A percentile compares a stretch with the other conserved stretches of the same genome.
phyloP scores from a whole-genome alignment of 1,139 yeast species.

The Hyphopichia khmerensis region DNA sequence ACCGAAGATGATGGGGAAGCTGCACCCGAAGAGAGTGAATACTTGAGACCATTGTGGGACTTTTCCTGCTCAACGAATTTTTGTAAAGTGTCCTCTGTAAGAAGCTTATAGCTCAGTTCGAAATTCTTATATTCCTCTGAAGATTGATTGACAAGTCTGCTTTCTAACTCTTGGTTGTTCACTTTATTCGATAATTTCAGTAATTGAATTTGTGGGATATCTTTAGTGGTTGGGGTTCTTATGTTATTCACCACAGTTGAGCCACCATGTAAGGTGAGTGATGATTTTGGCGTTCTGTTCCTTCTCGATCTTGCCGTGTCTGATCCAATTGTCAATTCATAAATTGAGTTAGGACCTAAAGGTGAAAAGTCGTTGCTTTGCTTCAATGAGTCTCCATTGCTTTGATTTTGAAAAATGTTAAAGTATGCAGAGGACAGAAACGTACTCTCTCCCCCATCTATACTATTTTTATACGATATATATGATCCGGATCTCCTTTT shows the following conservation, averaged over 20 bases:
- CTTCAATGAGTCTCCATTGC: conserved; percentile 6
- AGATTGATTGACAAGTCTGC: conserved; percentile 43
- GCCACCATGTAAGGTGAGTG: conserved; percentile 45
- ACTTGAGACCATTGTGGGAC: background rate
- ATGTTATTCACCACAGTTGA: conserved; percentile 42
- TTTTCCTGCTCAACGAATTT: conserved; percentile 33
- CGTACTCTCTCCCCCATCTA: conserved; percentile 37
- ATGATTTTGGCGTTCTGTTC: conserved; percentile 29
- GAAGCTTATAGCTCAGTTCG: conserved; percentile 46
- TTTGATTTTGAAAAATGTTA: conserved; percentile 21
- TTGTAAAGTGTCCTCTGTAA: conserved; percentile 51
- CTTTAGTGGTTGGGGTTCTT: conserved; percentile 71
- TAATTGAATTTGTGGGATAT: conserved; percentile 81
- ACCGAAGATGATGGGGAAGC: conserved; percentile 15
- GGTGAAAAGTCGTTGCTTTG: conserved; percentile 45
- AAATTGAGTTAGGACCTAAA: conserved; percentile 76
- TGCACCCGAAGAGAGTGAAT: conserved; percentile 6
- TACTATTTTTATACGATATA: conserved; percentile 31
- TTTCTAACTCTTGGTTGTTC: conserved; percentile 45
- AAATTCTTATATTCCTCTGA: conserved; percentile 56
- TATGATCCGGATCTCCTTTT: conserved; percentile 20
- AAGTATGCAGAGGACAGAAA: conserved; percentile 33
- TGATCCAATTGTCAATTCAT: conserved; percentile 64
- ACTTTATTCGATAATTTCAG: conserved; percentile 55
- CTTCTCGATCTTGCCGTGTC: conserved; percentile 44